phyloP scores from a whole-genome alignment of 345 rosid genomes.

The Erysimum cheiranthoides region DNA sequence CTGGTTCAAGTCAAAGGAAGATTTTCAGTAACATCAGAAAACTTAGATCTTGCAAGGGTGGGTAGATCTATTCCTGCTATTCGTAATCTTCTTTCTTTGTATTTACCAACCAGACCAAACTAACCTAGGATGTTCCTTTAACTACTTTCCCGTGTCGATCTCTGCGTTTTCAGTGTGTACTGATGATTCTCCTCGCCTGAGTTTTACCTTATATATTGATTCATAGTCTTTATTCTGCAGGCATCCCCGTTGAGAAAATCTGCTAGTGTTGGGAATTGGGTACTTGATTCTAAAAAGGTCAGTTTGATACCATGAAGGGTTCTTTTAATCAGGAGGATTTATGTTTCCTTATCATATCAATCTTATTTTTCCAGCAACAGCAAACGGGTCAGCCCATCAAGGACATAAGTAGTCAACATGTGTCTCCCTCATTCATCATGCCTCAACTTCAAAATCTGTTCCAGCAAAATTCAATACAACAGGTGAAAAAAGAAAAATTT shows the following conservation, averaged over 20 bases:
- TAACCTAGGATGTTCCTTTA: constrained; percentile 64
- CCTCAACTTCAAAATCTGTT: constrained; percentile 89
- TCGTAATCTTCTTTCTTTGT: constrained; percentile 27
- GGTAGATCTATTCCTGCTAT: constrained; percentile 33
- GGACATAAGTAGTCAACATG: constrained; percentile 51
- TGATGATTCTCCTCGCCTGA: constrained; percentile 17
- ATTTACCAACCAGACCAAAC: constrained; percentile 50
- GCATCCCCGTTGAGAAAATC: constrained; percentile 84
- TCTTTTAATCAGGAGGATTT: constrained; percentile 16
- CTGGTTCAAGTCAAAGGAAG: constrained; percentile 97
- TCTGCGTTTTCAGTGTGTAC: constrained; percentile 21
- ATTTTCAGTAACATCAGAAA: constrained; percentile 98
- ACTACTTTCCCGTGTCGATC: constrained; percentile 59
- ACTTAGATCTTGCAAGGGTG: constrained; percentile 94
- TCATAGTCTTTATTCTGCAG: constrained; percentile 54
- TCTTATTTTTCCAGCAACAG: constrained; percentile 45
- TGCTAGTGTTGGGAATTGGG: constrained; percentile 96
- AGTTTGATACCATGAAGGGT: constrained; percentile 50
- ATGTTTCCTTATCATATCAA: constrained; percentile 4
- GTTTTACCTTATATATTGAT: constrained; percentile 27
- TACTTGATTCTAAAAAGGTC: constrained; percentile 63
- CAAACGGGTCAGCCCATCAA: constrained; percentile 56
- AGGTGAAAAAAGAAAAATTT: constrained; percentile 53
- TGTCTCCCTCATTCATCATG: constrained; percentile 56
- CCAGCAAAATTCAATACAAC: constrained; percentile 82